Evolutionary conservation across 495 filamentous ascomycete genomes (phyloP).

Genomic region (Recurvomyces mirabilis): DNA sequence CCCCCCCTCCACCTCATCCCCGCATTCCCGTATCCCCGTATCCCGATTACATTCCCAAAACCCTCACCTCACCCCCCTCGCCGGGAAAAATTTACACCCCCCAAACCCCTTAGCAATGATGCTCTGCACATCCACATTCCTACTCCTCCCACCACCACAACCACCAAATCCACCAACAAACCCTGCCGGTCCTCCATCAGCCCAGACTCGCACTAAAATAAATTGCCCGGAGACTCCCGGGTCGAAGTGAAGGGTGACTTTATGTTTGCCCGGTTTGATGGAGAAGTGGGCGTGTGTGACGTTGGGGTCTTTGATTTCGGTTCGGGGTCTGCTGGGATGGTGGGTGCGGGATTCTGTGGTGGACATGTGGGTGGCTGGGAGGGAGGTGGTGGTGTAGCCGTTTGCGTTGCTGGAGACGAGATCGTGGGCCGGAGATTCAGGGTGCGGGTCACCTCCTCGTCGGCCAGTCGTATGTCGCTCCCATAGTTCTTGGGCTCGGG

Average conservation of each 20-base stretch:
- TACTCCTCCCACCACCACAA: not conserved
- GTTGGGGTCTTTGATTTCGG: not conserved
- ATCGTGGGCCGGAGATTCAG: not conserved
- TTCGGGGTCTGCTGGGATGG: not conserved
- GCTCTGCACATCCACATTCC: conserved; percentile 79
- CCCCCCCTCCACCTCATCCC: no score
- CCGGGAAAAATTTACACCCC: conserved; percentile 68
- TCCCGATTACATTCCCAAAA: no score
- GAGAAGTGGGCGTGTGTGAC: conserved; percentile 11
- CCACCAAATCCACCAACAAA: not conserved
- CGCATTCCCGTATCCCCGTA: no score
- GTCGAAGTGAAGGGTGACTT: conserved; percentile 61
- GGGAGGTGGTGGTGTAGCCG: no score
- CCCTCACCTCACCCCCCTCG: conserved; percentile 14
- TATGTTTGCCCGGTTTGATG: conserved; percentile 8
- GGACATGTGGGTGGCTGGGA: no score
- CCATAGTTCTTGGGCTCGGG: not conserved
- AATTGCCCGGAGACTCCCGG: conserved; percentile 69
- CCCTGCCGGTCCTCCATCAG: conserved; percentile 28
- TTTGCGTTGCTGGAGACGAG: not conserved
- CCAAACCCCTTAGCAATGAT: conserved; percentile 71
- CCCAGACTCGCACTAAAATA: conserved; percentile 78
- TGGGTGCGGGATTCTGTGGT: no score
- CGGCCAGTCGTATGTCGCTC: not conserved
- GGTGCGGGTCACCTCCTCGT: not conserved